Percentiles rank a stretch among this genome's conserved stretches.
Evolutionary conservation across 768 basidiomycete genomes (phyloP).

Genomic region (Leccinum rimulosum): DNA sequence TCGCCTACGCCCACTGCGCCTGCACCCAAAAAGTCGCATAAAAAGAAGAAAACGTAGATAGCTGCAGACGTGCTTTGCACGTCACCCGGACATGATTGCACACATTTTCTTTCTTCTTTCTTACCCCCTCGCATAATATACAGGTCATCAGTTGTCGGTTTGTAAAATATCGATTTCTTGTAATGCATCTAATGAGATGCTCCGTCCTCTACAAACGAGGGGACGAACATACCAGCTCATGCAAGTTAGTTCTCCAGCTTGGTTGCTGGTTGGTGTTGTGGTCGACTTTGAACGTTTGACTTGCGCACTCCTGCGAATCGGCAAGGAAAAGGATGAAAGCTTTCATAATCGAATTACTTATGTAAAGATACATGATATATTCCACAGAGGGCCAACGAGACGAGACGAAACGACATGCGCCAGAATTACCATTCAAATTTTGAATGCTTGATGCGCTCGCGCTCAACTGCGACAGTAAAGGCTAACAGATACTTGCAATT

Average conservation of each 20-base stretch:
- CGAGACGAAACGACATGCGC: background rate
- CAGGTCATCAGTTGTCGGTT: background rate
- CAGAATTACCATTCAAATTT: background rate
- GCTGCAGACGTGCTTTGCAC: background rate
- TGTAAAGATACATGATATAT: background rate
- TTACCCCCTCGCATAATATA: too few relatives aligned
- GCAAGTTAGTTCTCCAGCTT: background rate
- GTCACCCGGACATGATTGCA: background rate
- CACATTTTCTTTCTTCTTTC: background rate
- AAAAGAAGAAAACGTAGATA: constrained; percentile 65
- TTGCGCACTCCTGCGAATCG: too few relatives aligned
- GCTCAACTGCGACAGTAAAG: background rate
- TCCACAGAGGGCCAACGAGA: background rate
- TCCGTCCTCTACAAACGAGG: background rate
- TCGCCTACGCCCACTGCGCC: constrained; percentile 58
- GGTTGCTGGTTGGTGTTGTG: background rate
- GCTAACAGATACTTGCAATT: too few relatives aligned
- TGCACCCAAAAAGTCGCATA: constrained; percentile 54
- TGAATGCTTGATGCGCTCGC: background rate
- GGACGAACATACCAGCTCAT: background rate
- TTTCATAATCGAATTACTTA: too few relatives aligned
- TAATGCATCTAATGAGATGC: background rate
- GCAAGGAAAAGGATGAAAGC: too few relatives aligned
- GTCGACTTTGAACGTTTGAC: background rate
- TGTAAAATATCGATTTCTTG: background rate